phyloP scores from a whole-genome alignment of 768 basidiomycete genomes.

The Naganishia kalamii region DNA sequence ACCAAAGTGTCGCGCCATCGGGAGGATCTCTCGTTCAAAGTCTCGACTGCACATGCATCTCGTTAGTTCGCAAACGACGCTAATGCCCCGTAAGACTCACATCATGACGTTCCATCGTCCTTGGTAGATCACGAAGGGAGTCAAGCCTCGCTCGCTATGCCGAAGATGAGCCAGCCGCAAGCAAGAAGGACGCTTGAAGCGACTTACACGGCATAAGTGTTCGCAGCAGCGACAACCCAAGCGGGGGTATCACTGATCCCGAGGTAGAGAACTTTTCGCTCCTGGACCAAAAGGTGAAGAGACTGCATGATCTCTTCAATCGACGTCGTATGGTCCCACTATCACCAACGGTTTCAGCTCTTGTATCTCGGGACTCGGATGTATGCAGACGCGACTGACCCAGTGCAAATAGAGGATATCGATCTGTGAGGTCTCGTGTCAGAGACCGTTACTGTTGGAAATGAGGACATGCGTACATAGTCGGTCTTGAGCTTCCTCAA shows the following conservation, averaged over 20 bases:
- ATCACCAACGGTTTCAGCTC: background rate
- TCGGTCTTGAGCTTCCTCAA: slow-evolving; percentile 56
- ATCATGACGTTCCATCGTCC: slow-evolving; percentile 38
- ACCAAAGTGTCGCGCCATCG: slow-evolving; percentile 46
- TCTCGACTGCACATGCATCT: slow-evolving; percentile 36
- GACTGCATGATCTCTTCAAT: slow-evolving; percentile 58
- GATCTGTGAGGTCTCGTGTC: slow-evolving; percentile 31
- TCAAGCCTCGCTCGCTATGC: slow-evolving; percentile 49
- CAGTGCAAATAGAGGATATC: slow-evolving; percentile 52
- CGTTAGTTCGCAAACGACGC: background rate
- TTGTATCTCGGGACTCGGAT: slow-evolving; percentile 10
- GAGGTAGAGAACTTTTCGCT: slow-evolving; percentile 54
- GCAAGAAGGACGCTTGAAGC: background rate
- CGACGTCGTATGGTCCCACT: slow-evolving; percentile 54
- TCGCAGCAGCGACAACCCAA: slow-evolving; percentile 49
- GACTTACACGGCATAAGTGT: slow-evolving; percentile 3
- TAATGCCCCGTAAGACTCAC: background rate
- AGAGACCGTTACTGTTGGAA: no score
- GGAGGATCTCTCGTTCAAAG: slow-evolving; percentile 50
- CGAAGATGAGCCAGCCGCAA: slow-evolving; percentile 50
- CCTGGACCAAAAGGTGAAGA: slow-evolving; percentile 53
- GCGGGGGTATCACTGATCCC: slow-evolving; percentile 56
- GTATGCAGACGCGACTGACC: slow-evolving; percentile 26
- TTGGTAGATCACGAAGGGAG: slow-evolving; percentile 57
- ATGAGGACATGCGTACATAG: slow-evolving; percentile 44